Evolutionary conservation across 257 asterid species (phyloP), one percentile per base, ranked within the genome.

Genomic region (Ligustrum vulgare): DNA sequence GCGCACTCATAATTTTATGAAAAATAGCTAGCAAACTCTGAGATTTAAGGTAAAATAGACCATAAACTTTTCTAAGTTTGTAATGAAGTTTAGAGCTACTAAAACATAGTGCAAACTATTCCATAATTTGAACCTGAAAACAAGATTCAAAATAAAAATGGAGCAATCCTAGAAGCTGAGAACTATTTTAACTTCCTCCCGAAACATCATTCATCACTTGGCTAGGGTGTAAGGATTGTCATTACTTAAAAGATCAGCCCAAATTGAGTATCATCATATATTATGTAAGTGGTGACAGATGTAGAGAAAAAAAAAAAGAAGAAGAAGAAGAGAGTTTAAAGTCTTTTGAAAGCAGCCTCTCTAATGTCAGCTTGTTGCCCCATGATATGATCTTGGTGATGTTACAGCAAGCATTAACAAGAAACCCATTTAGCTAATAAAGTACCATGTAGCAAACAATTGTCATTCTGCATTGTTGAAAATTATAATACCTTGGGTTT

Each of bases 401-500:
- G 25, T n/a, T 54, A 54, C n/a, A n/a, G 10, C 63, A 54, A 10
- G 25, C 25, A n/a, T n/a, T 18, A n/a, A 54, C 9, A 16, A 54
- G 63, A 3, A 49, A 49, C 16, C 1, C 20, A 49, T 16, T 15
- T 13, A 49, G 22, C 63, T 54, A 54, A 54, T n/a, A n/a, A 10
- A 54, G 56, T 35, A 68, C 72, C 31, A 35, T 35, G 37, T 22
- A 34, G 51, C 76, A 72, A 54, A 23, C 70, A 36, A 43, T 32
- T 34, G 8, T 66, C 35, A 41, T 43, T 74, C 77, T 69, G 78
- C 74, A 75, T 47, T 51, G 60, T 23, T 69, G 41, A 77, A 71
- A 49, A 76, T 8, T 79, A 70, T 13, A 72, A 54, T 90, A 94
- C 98, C 98, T 89, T n/a, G 98, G 98, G 77, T 94, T 89, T 62